Base-by-base conservation (phyloP, 2,329 filamentous ascomycete species). In the Alternaria sp. region DNA sequence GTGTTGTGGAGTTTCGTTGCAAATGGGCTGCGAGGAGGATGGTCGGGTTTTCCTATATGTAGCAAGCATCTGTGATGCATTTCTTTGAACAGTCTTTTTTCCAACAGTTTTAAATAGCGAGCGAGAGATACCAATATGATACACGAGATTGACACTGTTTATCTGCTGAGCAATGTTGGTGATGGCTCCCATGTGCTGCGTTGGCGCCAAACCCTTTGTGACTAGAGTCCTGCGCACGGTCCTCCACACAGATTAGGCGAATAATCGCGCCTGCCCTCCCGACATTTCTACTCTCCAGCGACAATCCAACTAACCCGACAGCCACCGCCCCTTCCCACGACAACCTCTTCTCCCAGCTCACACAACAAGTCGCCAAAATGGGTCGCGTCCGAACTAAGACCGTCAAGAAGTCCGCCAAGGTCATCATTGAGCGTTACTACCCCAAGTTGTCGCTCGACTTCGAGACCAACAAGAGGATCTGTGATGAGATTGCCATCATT, bases 381-480 rank as follows among this genome's bases (percentile, higher is more conserved):
- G 85, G 85, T 86, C 85, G 85, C 79, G 85, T 86, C 78, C 82
- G 85, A 70, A 86, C 85, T 65, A 86, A 87, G 87, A 91, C 89
- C 77, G 89, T 91, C 81, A 91, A 91, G 87, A 90, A 90, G 85
- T 91, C 90, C 88, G 94, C 96, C 87, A 99, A 99, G 92, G 93
- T 97, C 89, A 95, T 98, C 88, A 98, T 99, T 86, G 94, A 97
- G 91, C 79, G 79, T 62, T 79, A 81, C 77, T 82, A 97, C 87
- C 96, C 96, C 82, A 93, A 93, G 86, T 89, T 99, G 84, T 97
- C 94, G 73, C 93, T 98, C 82, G 96, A 99, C 88, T 99, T 99
- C 88, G 96, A 99, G 91, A 97, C 93, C 90, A 97, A 97, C 92
- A 97, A 97, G 92, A 89, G 93, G 81, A 96, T 98, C 81, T 98